phyloP scores from a whole-genome alignment of 257 asterid genomes.

The Nicotiana tomentosiformis region DNA sequence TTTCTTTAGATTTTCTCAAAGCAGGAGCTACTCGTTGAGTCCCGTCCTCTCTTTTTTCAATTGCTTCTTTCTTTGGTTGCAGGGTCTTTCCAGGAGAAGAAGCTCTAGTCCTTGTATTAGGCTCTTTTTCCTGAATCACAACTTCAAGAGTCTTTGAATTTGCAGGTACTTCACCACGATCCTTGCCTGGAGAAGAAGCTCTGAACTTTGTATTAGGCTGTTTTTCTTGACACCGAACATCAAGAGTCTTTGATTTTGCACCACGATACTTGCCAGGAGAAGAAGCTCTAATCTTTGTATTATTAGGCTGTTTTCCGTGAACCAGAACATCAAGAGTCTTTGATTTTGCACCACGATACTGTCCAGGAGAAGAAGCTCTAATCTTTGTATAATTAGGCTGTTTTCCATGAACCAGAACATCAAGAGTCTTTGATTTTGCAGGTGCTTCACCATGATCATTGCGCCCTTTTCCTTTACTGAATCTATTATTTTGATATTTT shows the following conservation, averaged over 20 bases:
- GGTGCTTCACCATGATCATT: constrained; percentile 2
- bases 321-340: not conserved
- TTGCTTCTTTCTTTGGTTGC: constrained; percentile 8
- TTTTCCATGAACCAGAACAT: not conserved
- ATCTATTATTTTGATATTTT: constrained; percentile 1
- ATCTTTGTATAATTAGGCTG: not conserved
- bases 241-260: not conserved
- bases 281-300: not conserved
- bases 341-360: constrained; percentile 3
- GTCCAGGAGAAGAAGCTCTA: not conserved
- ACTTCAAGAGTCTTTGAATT: not conserved
- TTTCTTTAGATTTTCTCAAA: not conserved
- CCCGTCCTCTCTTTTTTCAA: not conserved
- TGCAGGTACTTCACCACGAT: not conserved
- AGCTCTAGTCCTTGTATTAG: not conserved
- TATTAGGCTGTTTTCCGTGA: not conserved
- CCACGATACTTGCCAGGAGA: not conserved
- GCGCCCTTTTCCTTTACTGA: not conserved
- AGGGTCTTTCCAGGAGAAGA: constrained; percentile 5
- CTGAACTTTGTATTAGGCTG: not conserved
- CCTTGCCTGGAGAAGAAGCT: not conserved
- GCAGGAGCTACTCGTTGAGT: not conserved
- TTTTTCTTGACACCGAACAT: not conserved
- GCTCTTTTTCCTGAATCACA: not conserved
- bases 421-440: not conserved